Evolutionary conservation across 129 eudicot genomes (phyloP), one percentile per base, ranked within the genome.

Genomic region (Oenanthe sinensis): DNA sequence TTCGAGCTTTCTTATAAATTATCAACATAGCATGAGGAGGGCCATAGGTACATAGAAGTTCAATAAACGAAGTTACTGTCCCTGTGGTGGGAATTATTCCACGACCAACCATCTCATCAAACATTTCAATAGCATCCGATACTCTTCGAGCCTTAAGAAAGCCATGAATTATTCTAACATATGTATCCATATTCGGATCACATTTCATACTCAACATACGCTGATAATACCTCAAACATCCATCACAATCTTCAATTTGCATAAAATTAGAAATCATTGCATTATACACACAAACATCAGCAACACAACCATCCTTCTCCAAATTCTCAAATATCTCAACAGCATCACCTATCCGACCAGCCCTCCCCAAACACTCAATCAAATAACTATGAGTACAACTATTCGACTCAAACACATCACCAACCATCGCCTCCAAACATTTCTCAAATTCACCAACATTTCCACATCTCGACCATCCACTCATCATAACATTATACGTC

Each of bases 21-120:
- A 88, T 84, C 88, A 95, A 74, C 33, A 96, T 97, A 42, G 99
- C 97, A 82, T 95, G 92, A 37, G 99, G 97, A 22, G 99, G 99
- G 40, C 99, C 99, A 71, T 85, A 95, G 50, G 92, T 80, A 79
- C 93, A 92, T 30, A 92, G 47, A 28, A 85, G 79, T 70, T 87
- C 87, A 36, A 95, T 82, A 74, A 95, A 84, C 3, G 87, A 83
- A 36, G 99, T 88, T 74, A 88, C 43, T 15, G 79, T 84, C 67
- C 99, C 99, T 3, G 89, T 85, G n/a, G 92, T 11, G 20, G 96
- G 94, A 72, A 79, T 76, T 30, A 95, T 79, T 73, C 90, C 90
- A 43, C 81, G 78, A 63, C 67, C 77, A 50, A 92, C 37, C 99
- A 90, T 95, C 46, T 85, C 85, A 82, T 95, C 96, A 50, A 90